phyloP scores from a whole-genome alignment of 1,284 basidiomycete genomes.

The Naganishia liquefaciens region DNA sequence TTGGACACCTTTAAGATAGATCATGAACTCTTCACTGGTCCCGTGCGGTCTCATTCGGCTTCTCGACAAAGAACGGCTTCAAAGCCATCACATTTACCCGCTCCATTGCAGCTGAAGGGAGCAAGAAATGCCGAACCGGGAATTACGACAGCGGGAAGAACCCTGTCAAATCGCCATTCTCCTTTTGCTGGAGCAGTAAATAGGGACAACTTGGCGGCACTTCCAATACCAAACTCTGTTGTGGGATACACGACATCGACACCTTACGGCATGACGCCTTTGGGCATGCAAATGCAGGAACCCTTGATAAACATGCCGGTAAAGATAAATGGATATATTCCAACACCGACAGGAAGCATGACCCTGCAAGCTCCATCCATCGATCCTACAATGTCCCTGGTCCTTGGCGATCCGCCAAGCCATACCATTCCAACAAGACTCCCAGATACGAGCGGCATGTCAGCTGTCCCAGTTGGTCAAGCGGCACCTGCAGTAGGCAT shows the following conservation, averaged over 20 bases:
- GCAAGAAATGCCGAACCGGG: background rate
- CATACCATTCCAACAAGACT: background rate
- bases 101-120: background rate
- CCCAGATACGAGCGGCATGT: background rate
- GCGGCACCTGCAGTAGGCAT: background rate
- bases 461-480: background rate
- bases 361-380: constrained; percentile 5
- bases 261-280: background rate
- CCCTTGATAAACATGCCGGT: background rate
- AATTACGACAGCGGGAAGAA: background rate
- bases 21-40: background rate
- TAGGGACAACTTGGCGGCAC: no score
- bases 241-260: no score
- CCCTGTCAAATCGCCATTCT: background rate
- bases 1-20: background rate
- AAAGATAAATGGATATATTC: background rate
- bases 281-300: background rate
- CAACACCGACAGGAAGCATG: constrained; percentile 10
- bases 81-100: background rate
- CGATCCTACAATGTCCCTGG: background rate
- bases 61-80: background rate
- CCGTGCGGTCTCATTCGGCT: background rate
- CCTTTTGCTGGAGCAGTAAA: no score
- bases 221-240: no score
- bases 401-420: background rate